Evolutionary conservation across 352 stramenopile species (phyloP).

Genomic region (Phytophthora meadii): DNA sequence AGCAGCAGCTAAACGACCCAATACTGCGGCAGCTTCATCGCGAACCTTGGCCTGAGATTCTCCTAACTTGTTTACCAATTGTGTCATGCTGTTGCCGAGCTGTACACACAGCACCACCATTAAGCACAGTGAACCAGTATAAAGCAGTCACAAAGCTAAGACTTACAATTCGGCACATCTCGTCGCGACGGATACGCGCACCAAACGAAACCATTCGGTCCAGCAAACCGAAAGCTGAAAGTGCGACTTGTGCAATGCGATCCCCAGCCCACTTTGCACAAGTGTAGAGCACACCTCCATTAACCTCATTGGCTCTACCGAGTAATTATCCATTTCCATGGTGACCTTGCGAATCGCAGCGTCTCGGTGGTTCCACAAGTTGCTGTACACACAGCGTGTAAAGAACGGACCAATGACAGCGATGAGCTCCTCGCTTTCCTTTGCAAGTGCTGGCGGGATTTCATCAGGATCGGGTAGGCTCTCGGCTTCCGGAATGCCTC

Average conservation of each 20-base stretch:
- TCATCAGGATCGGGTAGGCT: slow-evolving; percentile 77
- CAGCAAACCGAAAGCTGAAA: slow-evolving; percentile 76
- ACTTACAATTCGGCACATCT: slow-evolving; percentile 79
- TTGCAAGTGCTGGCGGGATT: slow-evolving; percentile 66
- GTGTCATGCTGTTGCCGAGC: slow-evolving; percentile 79
- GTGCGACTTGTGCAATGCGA: slow-evolving; percentile 75
- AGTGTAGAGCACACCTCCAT: slow-evolving; percentile 72
- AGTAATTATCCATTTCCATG: slow-evolving; percentile 71
- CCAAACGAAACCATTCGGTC: slow-evolving; percentile 67
- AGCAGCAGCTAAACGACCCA: slow-evolving; percentile 54
- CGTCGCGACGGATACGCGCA: slow-evolving; percentile 51
- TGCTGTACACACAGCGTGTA: slow-evolving; percentile 86
- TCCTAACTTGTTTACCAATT: slow-evolving; percentile 82
- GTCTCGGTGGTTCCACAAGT: slow-evolving; percentile 88
- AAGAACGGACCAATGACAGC: slow-evolving; percentile 78
- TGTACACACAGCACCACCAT: slow-evolving; percentile 22
- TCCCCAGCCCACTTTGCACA: slow-evolving; percentile 75
- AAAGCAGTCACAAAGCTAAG: background rate
- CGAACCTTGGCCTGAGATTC: slow-evolving; percentile 78
- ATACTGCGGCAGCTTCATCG: slow-evolving; percentile 60
- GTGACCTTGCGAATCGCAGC: slow-evolving; percentile 87
- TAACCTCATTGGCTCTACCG: slow-evolving; percentile 52
- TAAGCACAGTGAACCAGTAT: background rate
- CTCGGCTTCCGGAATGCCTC: slow-evolving; percentile 72
- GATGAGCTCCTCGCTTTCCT: slow-evolving; percentile 83